A percentile compares a stretch with the other conserved stretches of the same genome.
phyloP scores from a whole-genome alignment of 345 rosid genomes.

The Citrus glauca region DNA sequence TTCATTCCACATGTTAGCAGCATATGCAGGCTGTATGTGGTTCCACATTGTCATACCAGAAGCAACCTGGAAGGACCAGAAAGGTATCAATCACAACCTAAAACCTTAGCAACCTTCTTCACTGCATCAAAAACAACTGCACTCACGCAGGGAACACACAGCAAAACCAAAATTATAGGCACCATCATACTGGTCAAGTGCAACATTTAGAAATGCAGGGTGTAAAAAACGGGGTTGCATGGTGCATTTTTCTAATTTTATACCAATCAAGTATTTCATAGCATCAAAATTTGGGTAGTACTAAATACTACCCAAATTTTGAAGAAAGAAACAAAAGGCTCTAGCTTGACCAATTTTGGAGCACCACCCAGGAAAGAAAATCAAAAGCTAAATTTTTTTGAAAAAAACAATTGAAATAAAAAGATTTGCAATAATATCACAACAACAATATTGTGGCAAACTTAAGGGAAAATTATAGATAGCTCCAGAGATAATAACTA shows the following conservation, averaged over 20 bases:
- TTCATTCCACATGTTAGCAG: constrained; percentile 95
- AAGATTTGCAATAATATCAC: background rate
- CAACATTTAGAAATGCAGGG: background rate
- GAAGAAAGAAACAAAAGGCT: background rate
- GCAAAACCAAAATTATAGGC: background rate
- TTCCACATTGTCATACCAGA: constrained; percentile 96
- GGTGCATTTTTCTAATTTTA: background rate
- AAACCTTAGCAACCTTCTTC: background rate
- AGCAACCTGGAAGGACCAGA: constrained; percentile 64
- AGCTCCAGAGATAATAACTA: constrained; percentile 19
- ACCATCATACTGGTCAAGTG: background rate
- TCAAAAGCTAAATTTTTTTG: background rate
- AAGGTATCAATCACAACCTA: constrained; percentile 9
- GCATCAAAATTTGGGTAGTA: background rate
- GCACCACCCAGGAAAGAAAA: background rate
- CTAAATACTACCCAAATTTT: background rate
- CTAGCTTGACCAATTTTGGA: background rate
- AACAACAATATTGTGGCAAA: background rate
- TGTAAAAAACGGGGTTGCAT: background rate
- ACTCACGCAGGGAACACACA: background rate
- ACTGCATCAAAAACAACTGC: background rate
- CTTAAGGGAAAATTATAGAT: background rate
- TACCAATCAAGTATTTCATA: background rate
- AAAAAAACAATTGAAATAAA: background rate
- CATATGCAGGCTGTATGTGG: constrained; percentile 84